Percentiles rank a stretch among this genome's conserved stretches.
Conservation (phyloP, 345 rosid species). For the rapeseed (Brassica napus) region DNA sequence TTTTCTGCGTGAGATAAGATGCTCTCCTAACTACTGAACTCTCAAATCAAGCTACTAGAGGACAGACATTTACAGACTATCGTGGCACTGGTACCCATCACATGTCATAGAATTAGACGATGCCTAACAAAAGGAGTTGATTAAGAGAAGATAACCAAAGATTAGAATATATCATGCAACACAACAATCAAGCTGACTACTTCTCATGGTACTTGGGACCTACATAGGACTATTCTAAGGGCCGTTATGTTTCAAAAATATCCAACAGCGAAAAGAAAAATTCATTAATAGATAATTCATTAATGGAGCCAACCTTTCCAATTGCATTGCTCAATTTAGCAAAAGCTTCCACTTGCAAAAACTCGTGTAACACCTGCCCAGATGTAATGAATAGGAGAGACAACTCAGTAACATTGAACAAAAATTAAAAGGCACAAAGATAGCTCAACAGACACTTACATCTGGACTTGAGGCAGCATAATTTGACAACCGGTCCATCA, state of each 20-base stretch:
- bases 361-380: constrained; percentile 68
- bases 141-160: neutral
- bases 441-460: constrained; percentile 45
- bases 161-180: constrained; percentile 4
- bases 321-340: constrained; percentile 78
- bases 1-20: neutral
- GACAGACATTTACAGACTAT: constrained; percentile 8
- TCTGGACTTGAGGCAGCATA: constrained; percentile 82
- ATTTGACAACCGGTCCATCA: constrained; percentile 93
- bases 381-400: constrained; percentile 9
- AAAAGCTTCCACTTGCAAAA: constrained; percentile 94
- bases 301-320: constrained; percentile 60
- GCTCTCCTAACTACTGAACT: neutral
- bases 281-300: constrained; percentile 7
- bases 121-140: constrained; percentile 4
- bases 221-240: constrained; percentile 11
- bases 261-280: constrained; percentile 16
- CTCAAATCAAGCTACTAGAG: neutral
- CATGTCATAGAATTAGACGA: neutral
- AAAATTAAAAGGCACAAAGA: neutral
- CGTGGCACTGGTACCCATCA: neutral
- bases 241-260: constrained; percentile 6
- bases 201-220: constrained; percentile 26
- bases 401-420: neutral
- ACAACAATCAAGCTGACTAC: constrained; percentile 4